These are phyloP conservation scores for Fragaria iinumae DNA, from an alignment of 306 rosid genomes.

Conservation along the genomic window DNA sequence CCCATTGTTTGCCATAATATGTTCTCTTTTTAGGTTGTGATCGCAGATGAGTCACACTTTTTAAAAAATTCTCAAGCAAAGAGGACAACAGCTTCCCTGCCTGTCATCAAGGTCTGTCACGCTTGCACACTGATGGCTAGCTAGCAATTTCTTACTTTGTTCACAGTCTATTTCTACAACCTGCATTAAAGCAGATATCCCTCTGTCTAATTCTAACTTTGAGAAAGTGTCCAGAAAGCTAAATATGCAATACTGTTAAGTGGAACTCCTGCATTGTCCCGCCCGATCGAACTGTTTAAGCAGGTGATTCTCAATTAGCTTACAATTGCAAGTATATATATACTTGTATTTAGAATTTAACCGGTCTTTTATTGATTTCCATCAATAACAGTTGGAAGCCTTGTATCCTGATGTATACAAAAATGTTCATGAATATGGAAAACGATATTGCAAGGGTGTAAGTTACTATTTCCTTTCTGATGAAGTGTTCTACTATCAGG, in stretches of 20 bases:
- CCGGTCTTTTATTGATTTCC: slow-evolving; percentile 33
- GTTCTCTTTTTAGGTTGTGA: slow-evolving; percentile 71
- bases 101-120: slow-evolving; percentile 73
- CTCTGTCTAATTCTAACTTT: not conserved
- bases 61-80: slow-evolving; percentile 96
- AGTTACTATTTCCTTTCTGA: slow-evolving; percentile 37
- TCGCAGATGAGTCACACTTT: slow-evolving; percentile 97
- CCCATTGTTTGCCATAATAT: slow-evolving; percentile 13
- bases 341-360: slow-evolving; percentile 21
- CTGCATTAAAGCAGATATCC: not conserved
- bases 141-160: slow-evolving; percentile 23
- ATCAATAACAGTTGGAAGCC: slow-evolving; percentile 73
- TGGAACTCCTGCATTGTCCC: slow-evolving; percentile 98
- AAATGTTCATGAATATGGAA: slow-evolving; percentile 88
- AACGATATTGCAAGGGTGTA: slow-evolving; percentile 97
- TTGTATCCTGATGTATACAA: slow-evolving; percentile 85
- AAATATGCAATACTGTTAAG: slow-evolving; percentile 80
- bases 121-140: slow-evolving; percentile 24
- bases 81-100: slow-evolving; percentile 84
- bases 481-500: slow-evolving; percentile 6
- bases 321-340: slow-evolving; percentile 11
- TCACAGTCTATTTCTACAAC: not conserved
- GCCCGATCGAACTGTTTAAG: slow-evolving; percentile 89
- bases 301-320: slow-evolving; percentile 51
- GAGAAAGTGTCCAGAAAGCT: slow-evolving; percentile 64